Percentiles rank a stretch among this genome's conserved stretches.
These are phyloP conservation scores for Nakazawaea populi DNA, from an alignment of 805 yeast genomes.

Conservation along the genomic window DNA sequence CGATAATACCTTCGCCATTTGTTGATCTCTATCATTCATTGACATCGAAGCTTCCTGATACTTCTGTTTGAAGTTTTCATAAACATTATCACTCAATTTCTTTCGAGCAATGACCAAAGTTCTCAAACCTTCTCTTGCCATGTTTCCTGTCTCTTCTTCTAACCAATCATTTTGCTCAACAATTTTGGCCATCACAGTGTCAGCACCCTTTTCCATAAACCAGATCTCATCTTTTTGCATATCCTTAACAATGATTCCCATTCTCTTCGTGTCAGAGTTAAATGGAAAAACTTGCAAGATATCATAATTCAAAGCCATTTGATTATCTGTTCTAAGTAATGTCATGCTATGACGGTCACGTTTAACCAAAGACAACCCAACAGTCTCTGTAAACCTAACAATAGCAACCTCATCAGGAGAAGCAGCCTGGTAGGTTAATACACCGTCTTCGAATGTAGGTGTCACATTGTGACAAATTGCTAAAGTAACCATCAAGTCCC, in stretches of 20 bases:
- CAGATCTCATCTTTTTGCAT: constrained; percentile 59
- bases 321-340: constrained; percentile 55
- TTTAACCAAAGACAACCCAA: constrained; percentile 73
- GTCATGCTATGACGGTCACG: constrained; percentile 79
- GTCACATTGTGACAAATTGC: constrained; percentile 98
- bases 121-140: constrained; percentile 97
- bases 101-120: constrained; percentile 93
- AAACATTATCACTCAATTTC: constrained; percentile 46
- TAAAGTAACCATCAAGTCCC: constrained; percentile 74
- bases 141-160: constrained; percentile 94
- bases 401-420: constrained; percentile 99
- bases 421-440: constrained; percentile 86
- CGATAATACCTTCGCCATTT: constrained; percentile 62
- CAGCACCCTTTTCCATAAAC: constrained; percentile 95
- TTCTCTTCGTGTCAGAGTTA: constrained; percentile 90
- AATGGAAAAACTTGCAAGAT: constrained; percentile 88
- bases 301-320: constrained; percentile 48
- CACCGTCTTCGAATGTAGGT: constrained; percentile 79
- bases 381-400: constrained; percentile 81
- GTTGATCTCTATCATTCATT: constrained; percentile 73
- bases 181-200: constrained; percentile 81
- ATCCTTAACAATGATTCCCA: constrained; percentile 84
- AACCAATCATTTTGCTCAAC: constrained; percentile 91
- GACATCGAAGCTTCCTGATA: constrained; percentile 71
- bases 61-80: constrained; percentile 56